Evolutionary conservation across 164 flowering plant species (phyloP).

Genomic region (Dillenia suffruticosa): DNA sequence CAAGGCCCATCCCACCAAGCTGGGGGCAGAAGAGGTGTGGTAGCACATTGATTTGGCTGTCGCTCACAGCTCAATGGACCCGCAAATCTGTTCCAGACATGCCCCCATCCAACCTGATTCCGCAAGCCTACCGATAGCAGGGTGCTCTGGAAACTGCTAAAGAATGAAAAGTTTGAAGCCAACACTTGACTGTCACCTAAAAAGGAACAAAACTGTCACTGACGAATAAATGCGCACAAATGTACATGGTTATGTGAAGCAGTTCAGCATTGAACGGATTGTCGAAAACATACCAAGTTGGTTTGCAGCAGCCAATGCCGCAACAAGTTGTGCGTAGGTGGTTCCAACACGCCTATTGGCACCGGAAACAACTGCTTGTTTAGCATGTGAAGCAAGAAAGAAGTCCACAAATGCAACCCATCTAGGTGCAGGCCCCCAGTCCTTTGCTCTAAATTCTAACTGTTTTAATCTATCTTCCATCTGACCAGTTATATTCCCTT

Average conservation of each 20-base stretch:
- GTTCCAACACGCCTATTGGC: conserved; percentile 97
- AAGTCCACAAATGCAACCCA: conserved; percentile 99
- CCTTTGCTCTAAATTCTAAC: conserved; percentile 64
- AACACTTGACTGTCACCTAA: conserved; percentile 40
- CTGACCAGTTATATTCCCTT: conserved; percentile 50
- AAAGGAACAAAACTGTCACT: neutral
- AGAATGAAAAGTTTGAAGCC: conserved; percentile 49
- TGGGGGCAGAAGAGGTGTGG: conserved; percentile 83
- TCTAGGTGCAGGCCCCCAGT: conserved; percentile 99
- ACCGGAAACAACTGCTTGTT: conserved; percentile 79
- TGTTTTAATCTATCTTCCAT: conserved; percentile 14
- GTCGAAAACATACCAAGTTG: conserved; percentile 40
- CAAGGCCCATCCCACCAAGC: conserved; percentile 97
- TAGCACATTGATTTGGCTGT: conserved; percentile 77
- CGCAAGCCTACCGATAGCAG: conserved; percentile 61
- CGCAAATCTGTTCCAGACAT: conserved; percentile 91
- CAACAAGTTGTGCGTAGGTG: conserved; percentile 91
- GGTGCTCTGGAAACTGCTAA: conserved; percentile 91
- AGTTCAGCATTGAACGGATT: neutral
- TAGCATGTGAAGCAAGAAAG: conserved; percentile 90
- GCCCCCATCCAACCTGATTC: conserved; percentile 93
- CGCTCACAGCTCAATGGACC: conserved; percentile 81
- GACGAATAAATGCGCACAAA: neutral
- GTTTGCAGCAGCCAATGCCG: conserved; percentile 84
- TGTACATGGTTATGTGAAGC: neutral